A percentile compares a stretch with the other conserved stretches of the same genome.
phyloP scores from a whole-genome alignment of 2,329 filamentous ascomycete genomes.

The Fusarium drepaniforme region DNA sequence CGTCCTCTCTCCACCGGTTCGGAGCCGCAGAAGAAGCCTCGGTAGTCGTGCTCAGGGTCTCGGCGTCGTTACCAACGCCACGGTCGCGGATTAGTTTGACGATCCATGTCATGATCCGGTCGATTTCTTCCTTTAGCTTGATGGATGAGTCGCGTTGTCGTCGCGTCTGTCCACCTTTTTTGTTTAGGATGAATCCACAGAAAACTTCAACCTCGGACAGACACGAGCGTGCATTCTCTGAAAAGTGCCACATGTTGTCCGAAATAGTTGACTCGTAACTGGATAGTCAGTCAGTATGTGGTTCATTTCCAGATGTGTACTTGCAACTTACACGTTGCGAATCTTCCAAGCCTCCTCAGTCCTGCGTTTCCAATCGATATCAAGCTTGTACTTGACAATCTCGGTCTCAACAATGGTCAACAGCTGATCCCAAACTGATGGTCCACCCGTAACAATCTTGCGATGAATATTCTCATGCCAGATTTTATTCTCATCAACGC shows the following conservation, averaged over 20 bases:
- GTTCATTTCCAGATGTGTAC: slow-evolving; percentile 47
- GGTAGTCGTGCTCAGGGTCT: slow-evolving; percentile 23
- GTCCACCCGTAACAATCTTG: slow-evolving; percentile 38
- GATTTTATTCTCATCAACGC: slow-evolving; percentile 78
- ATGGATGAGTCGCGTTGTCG: slow-evolving; percentile 65
- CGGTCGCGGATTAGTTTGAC: slow-evolving; percentile 48
- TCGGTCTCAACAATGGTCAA: slow-evolving; percentile 40
- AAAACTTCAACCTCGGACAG: slow-evolving; percentile 67
- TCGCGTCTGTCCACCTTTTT: slow-evolving; percentile 59
- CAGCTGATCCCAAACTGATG: slow-evolving; percentile 60
- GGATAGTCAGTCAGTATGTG: slow-evolving; percentile 2
- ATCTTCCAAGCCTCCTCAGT: slow-evolving; percentile 57
- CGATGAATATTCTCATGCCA: slow-evolving; percentile 64
- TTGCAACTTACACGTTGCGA: slow-evolving; percentile 58
- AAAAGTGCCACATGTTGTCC: slow-evolving; percentile 55
- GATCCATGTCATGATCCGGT: slow-evolving; percentile 58
- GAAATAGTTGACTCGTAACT: slow-evolving; percentile 61
- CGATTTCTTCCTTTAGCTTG: slow-evolving; percentile 65
- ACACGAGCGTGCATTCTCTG: slow-evolving; percentile 58
- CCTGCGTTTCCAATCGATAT: slow-evolving; percentile 50
- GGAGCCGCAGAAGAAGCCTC: not conserved
- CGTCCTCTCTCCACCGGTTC: slow-evolving; percentile 40
- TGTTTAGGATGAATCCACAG: slow-evolving; percentile 67
- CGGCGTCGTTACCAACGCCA: slow-evolving; percentile 20
- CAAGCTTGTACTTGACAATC: slow-evolving; percentile 32